Evolutionary conservation across 2,329 filamentous ascomycete genomes (phyloP).

Genomic region (Talaromyces pinophilus): DNA sequence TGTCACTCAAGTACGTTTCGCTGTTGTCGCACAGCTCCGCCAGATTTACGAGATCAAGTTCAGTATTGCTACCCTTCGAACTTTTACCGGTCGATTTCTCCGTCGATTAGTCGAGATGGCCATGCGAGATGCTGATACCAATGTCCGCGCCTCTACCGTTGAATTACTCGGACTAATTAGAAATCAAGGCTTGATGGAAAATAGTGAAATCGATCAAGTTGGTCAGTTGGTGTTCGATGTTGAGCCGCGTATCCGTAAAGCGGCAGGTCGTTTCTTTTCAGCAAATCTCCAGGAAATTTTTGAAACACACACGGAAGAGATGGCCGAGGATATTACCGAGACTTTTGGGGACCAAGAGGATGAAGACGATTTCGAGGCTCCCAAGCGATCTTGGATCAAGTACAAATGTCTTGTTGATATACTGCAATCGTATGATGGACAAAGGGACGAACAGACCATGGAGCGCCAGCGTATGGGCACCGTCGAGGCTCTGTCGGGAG

Average conservation of each 20-base stretch:
- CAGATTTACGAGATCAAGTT: slow-evolving; percentile 78
- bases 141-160: slow-evolving; percentile 77
- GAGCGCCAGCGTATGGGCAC: slow-evolving; percentile 30
- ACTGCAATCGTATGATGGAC: slow-evolving; percentile 75
- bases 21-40: slow-evolving; percentile 80
- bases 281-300: slow-evolving; percentile 82
- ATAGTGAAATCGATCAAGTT: slow-evolving; percentile 84
- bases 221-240: slow-evolving; percentile 87
- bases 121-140: slow-evolving; percentile 76
- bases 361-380: slow-evolving; percentile 71
- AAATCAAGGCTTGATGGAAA: slow-evolving; percentile 82
- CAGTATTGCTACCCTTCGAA: slow-evolving; percentile 73
- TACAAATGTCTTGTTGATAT: slow-evolving; percentile 88
- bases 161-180: slow-evolving; percentile 79
- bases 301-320: slow-evolving; percentile 75
- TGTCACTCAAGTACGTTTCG: slow-evolving; percentile 71
- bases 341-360: slow-evolving; percentile 71
- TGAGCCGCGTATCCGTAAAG: slow-evolving; percentile 80
- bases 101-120: slow-evolving; percentile 90
- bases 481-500: slow-evolving; percentile 56
- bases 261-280: slow-evolving; percentile 86
- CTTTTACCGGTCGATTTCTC: slow-evolving; percentile 91
- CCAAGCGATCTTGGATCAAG: slow-evolving; percentile 82
- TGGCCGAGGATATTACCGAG: slow-evolving; percentile 79
- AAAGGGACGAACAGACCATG: slow-evolving; percentile 46